A percentile compares a stretch with the other conserved stretches of the same genome.
These are phyloP conservation scores for Diatrype stigma DNA, from an alignment of 2,329 filamentous ascomycete species.

Conservation along the genomic window DNA sequence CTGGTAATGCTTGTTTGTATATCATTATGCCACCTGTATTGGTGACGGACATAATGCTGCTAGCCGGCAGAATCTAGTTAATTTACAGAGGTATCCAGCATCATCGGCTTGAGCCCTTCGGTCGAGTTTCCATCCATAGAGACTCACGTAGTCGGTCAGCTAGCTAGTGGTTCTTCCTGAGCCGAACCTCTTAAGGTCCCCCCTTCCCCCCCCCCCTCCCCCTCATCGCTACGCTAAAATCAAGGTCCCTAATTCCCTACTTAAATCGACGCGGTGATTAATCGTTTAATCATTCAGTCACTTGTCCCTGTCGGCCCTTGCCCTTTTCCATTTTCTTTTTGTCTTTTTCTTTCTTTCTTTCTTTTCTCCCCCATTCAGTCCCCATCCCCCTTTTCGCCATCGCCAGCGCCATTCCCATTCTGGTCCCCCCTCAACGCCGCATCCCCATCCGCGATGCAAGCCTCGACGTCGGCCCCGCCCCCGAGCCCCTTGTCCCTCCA, in stretches of 20 bases:
- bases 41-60: no score
- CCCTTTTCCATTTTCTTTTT: no score
- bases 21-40: no score
- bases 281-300: not conserved
- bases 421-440: conserved; percentile 36
- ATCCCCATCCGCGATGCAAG: conserved; percentile 52
- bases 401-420: not conserved
- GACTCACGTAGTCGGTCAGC: no score
- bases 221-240: not conserved
- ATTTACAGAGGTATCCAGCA: no score
- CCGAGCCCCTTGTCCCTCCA: conserved; percentile 55
- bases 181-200: not conserved
- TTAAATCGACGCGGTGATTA: no score
- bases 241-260: not conserved
- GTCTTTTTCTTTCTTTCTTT: not conserved
- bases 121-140: no score
- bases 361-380: not conserved
- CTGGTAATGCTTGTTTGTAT: no score
- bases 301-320: no score
- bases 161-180: no score
- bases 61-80: no score
- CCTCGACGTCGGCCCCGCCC: conserved; percentile 51
- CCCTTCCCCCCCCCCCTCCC: not conserved
- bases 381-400: not conserved
- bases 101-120: no score